These are phyloP conservation scores for Ochromonadaceae sp. DNA, from an alignment of 352 stramenopile species.

Conservation along the genomic window DNA sequence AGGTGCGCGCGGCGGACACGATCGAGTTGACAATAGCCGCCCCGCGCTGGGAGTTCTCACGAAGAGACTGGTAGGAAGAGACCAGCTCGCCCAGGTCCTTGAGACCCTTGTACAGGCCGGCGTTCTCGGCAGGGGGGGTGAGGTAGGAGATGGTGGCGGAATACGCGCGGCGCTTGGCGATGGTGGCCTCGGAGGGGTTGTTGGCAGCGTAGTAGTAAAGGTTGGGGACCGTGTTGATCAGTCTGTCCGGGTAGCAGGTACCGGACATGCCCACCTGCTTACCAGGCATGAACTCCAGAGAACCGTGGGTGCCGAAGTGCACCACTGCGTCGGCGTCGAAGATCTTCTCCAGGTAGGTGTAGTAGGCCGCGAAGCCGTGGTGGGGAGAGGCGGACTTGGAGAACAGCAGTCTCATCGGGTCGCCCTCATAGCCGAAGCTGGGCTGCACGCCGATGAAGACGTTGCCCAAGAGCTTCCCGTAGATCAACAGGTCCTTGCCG, in stretches of 20 bases:
- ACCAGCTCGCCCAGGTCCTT: conserved; percentile 50
- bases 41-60: conserved; percentile 54
- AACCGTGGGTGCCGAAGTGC: conserved; percentile 64
- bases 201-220: conserved; percentile 64
- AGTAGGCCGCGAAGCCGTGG: conserved; percentile 67
- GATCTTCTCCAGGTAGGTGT: conserved; percentile 67
- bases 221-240: conserved; percentile 61
- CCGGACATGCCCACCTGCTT: conserved; percentile 70
- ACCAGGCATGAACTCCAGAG: conserved; percentile 65
- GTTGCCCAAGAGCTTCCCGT: conserved; percentile 62
- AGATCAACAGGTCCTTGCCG: conserved; percentile 61
- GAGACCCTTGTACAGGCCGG: conserved; percentile 62
- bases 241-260: conserved; percentile 60
- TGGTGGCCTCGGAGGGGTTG: conserved; percentile 65
- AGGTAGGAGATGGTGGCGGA: conserved; percentile 67
- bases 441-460: conserved; percentile 67
- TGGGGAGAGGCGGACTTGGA: conserved; percentile 63
- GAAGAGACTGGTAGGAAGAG: conserved; percentile 55
- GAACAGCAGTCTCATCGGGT: conserved; percentile 53
- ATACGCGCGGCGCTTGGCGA: conserved; percentile 49
- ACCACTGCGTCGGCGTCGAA: conserved; percentile 61
- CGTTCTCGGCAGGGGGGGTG: conserved; percentile 62
- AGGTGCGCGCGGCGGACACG: conserved; percentile 54
- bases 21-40: conserved; percentile 64
- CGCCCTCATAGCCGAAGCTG: conserved; percentile 61